A percentile compares a stretch with the other conserved stretches of the same genome.
Conservation (phyloP, 805 yeast genomes). For the Maudiozyma turicensis region DNA sequence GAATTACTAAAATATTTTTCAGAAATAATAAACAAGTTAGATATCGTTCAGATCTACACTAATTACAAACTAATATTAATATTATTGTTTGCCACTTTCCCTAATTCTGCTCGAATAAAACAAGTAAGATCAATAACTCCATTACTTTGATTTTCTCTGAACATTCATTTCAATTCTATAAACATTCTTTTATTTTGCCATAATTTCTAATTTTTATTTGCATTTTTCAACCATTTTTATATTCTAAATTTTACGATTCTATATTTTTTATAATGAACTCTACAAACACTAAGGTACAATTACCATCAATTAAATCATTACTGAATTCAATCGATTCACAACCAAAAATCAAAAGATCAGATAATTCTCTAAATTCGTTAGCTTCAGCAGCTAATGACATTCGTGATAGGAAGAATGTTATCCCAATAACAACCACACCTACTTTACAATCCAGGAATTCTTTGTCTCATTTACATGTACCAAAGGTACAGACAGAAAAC, state of each 20-base stretch:
- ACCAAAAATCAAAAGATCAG: background rate
- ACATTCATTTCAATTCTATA: too few species aligned
- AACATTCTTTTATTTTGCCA: too few species aligned
- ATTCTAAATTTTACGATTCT: background rate
- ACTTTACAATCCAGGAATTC: background rate
- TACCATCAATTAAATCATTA: conserved; percentile 1
- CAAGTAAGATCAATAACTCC: too few species aligned
- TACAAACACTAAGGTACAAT: background rate
- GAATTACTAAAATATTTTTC: too few species aligned
- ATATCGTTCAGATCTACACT: too few species aligned
- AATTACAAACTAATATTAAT: too few species aligned
- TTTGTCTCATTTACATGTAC: background rate
- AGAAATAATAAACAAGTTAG: too few species aligned
- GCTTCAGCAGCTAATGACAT: background rate
- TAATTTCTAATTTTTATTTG: background rate
- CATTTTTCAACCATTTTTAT: background rate
- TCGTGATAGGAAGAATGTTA: background rate
- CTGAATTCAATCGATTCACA: background rate
- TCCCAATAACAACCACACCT: background rate
- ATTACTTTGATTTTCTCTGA: too few species aligned
- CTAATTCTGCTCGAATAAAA: too few species aligned
- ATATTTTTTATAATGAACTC: background rate
- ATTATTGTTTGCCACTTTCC: too few species aligned
- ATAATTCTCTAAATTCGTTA: background rate
- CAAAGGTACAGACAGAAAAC: background rate